Evolutionary conservation across 2,329 filamentous ascomycete species (phyloP), one percentile per base, ranked within the genome.

Genomic region (Fusarium irregulare): DNA sequence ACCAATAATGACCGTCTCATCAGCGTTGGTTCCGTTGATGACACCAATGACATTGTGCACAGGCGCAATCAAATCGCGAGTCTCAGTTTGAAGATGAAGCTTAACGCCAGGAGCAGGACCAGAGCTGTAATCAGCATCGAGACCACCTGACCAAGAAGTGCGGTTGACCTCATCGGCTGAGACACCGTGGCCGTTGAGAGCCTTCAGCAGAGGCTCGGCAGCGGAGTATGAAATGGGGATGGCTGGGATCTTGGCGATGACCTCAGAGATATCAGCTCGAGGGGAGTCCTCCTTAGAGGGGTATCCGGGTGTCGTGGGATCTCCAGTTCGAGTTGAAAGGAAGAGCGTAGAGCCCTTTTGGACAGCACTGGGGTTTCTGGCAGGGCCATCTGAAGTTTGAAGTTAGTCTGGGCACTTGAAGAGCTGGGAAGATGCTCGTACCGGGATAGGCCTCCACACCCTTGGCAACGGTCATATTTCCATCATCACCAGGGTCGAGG

Each of bases 401-500:
- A 1, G 5, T 74, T 40, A 72, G 47, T 9, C 14, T 12, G 0
- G 2, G 0, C 4, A 2, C 1, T 0, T 1, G 0, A 3, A 6
- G 6, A 3, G 10, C 3, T 2, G 4, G 2, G 1, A 4, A 1
- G 5, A 7, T 12, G 5, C 5, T 3, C 70, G 23, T 51, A 79
- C 78, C 83, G 0, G 93, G 93, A 76, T 95, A 95, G 0, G 89
- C 79, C 59, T 89, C 86, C 70, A 91, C 86, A 2, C 92, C 93
- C 70, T 95, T 93, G 64, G 89, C 87, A 47, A 91, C 91, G 0
- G 92, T 95, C 23, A 93, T 83, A 11, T 91, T 84, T 4, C 92
- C 92, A 78, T 98, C 94, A 74, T 95, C 92, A 41, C 93, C 93
- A 1, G 94, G 93, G 76, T 98, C 94, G 20, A 85, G 89, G 80